A percentile compares a stretch with the other conserved stretches of the same genome.
phyloP scores from a whole-genome alignment of 257 asterid species.

The Hygrophila difformis region DNA sequence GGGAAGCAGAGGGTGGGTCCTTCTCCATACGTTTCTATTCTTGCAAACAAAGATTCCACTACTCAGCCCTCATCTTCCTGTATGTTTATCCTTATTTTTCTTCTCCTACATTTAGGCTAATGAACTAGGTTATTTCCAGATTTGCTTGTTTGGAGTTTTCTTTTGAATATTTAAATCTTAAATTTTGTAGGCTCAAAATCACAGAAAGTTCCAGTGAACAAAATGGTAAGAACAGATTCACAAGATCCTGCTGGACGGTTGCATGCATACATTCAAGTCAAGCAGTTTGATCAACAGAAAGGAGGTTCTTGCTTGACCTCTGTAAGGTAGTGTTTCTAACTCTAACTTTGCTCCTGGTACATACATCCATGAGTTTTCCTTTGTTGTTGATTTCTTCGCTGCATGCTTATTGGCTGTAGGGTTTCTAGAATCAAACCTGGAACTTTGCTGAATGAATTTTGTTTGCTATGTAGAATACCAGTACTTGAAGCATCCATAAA shows the following conservation, averaged over 20 bases:
- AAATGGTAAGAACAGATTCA: constrained; percentile 89
- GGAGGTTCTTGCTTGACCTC: constrained; percentile 63
- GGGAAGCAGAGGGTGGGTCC: constrained; percentile 48
- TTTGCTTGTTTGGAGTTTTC: constrained; percentile 17
- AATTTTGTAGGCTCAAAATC: constrained; percentile 46
- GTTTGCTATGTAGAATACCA: not conserved
- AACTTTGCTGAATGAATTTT: too few relatives aligned
- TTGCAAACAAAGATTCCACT: constrained; percentile 34
- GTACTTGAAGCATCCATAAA: constrained; percentile 11
- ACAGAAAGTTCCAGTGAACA: constrained; percentile 76
- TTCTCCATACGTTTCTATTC: constrained; percentile 33
- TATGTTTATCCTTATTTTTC: constrained; percentile 19
- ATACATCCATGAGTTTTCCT: too few relatives aligned
- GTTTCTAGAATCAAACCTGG: too few relatives aligned
- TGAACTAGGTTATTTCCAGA: too few relatives aligned
- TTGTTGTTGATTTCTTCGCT: too few relatives aligned
- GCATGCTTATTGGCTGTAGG: too few relatives aligned
- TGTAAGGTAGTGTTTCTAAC: constrained; percentile 49
- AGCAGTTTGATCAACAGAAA: constrained; percentile 43
- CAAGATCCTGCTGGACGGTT: constrained; percentile 97
- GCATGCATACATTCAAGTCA: constrained; percentile 74
- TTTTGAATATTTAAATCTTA: constrained; percentile 14
- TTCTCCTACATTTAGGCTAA: too few relatives aligned
- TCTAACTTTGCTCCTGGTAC: constrained; percentile 12
- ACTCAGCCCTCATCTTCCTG: constrained; percentile 47